Percentiles rank a stretch among this genome's conserved stretches.
Evolutionary conservation across 2,329 filamentous ascomycete species (phyloP).

Genomic region (Westerdykella sp.): DNA sequence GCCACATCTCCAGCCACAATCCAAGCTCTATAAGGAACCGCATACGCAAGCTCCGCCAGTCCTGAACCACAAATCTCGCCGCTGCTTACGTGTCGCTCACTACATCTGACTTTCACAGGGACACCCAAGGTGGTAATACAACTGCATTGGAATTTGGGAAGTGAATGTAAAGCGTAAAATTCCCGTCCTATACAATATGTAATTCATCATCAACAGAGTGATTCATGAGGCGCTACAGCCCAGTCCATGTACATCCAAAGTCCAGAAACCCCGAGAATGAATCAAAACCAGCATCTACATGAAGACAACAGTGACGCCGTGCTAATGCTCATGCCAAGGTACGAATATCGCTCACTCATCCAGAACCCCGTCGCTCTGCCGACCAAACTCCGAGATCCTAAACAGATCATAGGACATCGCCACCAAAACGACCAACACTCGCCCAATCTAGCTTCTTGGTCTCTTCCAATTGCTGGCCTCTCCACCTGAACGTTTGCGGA

Average conservation of each 20-base stretch:
- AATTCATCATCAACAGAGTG: constrained; percentile 12
- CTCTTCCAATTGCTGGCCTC: constrained; percentile 40
- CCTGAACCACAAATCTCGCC: too few relatives aligned
- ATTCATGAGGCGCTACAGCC: neutral
- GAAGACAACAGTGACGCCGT: constrained; percentile 18
- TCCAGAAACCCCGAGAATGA: constrained; percentile 12
- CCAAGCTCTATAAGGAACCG: too few relatives aligned
- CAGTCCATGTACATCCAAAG: neutral
- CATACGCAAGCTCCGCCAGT: too few relatives aligned
- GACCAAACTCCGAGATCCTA: constrained; percentile 9
- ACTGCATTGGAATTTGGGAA: neutral
- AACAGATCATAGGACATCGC: constrained; percentile 35
- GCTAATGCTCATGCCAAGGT: constrained; percentile 25
- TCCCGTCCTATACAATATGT: neutral
- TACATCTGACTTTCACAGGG: neutral
- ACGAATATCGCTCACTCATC: constrained; percentile 18
- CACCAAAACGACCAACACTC: constrained; percentile 45
- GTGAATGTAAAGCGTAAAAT: too few relatives aligned
- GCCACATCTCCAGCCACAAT: neutral
- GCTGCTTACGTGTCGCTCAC: too few relatives aligned
- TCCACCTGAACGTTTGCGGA: constrained; percentile 38
- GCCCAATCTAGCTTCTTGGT: constrained; percentile 43
- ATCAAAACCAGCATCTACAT: constrained; percentile 9
- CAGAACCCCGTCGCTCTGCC: constrained; percentile 16
- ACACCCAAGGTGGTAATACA: neutral